A percentile compares a stretch with the other conserved stretches of the same genome.
phyloP scores from a whole-genome alignment of 345 rosid genomes.

The Hibiscus mutabilis region DNA sequence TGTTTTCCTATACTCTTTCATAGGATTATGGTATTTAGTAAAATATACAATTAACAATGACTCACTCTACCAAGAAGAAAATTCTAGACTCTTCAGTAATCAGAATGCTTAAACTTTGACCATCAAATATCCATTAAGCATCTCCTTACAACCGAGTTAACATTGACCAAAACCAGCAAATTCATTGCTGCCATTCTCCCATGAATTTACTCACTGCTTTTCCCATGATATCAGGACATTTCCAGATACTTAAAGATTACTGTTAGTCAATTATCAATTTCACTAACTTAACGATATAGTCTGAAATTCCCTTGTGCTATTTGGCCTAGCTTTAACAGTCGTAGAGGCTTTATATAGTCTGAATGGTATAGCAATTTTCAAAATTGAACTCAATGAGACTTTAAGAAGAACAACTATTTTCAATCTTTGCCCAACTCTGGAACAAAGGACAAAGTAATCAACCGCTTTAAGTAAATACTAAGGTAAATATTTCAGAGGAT shows the following conservation, averaged over 20 bases:
- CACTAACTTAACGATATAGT: not conserved
- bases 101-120: not conserved
- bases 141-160: not conserved
- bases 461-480: too few species aligned
- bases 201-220: not conserved
- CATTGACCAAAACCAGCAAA: not conserved
- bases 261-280: not conserved
- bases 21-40: not conserved
- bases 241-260: not conserved
- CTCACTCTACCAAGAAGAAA: not conserved
- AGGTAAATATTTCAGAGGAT: too few species aligned
- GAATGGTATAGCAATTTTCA: not conserved
- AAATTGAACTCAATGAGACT: not conserved
- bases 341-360: too few species aligned
- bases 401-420: not conserved
- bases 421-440: constrained; percentile 17
- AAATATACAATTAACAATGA: not conserved
- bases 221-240: not conserved
- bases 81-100: not conserved
- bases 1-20: not conserved
- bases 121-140: not conserved
- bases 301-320: not conserved
- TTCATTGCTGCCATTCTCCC: not conserved
- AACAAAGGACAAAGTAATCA: not conserved
- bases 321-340: not conserved